Conservation (phyloP, 2,329 filamentous ascomycete genomes). For the Drechslerella dactyloides region DNA sequence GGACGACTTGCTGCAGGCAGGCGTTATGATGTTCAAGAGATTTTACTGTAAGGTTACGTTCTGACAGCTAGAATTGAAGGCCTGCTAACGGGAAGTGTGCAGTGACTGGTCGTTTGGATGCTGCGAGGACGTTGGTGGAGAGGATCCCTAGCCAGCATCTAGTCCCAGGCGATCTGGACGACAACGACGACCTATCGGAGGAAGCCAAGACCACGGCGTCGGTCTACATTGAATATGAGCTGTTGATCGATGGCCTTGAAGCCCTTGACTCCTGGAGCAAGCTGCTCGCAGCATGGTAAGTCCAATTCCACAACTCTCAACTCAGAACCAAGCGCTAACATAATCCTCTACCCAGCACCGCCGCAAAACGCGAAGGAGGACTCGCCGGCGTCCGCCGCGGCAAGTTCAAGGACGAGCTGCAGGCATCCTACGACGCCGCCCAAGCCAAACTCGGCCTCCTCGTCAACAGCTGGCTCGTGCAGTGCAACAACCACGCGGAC, state of each 20-base stretch:
- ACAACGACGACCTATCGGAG: conserved; percentile 52
- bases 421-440: conserved; percentile 46
- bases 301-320: background rate
- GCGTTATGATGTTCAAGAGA: conserved; percentile 77
- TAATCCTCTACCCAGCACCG: conserved; percentile 18
- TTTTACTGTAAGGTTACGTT: conserved; percentile 73
- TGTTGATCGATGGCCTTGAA: conserved; percentile 52
- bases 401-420: conserved; percentile 50
- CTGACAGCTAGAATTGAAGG: background rate
- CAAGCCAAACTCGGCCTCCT: conserved; percentile 44
- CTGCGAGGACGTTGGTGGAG: conserved; percentile 64
- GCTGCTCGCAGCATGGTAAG: conserved; percentile 33
- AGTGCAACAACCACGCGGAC: conserved; percentile 61
- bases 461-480: conserved; percentile 54
- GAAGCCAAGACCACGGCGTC: conserved; percentile 43
- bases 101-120: conserved; percentile 59
- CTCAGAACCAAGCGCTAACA: conserved; percentile 9
- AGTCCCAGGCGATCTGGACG: conserved; percentile 57
- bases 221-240: conserved; percentile 54
- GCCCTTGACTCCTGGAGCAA: conserved; percentile 54
- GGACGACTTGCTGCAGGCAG: conserved; percentile 71
- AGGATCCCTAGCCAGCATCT: conserved; percentile 64
- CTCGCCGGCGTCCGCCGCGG: conserved; percentile 20
- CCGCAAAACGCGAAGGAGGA: conserved; percentile 43
- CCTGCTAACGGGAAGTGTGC: conserved; percentile 51